A percentile compares a stretch with the other conserved stretches of the same genome.
These are phyloP conservation scores for Didymella glomerata DNA, from an alignment of 2,329 filamentous ascomycete species.

Conservation along the genomic window DNA sequence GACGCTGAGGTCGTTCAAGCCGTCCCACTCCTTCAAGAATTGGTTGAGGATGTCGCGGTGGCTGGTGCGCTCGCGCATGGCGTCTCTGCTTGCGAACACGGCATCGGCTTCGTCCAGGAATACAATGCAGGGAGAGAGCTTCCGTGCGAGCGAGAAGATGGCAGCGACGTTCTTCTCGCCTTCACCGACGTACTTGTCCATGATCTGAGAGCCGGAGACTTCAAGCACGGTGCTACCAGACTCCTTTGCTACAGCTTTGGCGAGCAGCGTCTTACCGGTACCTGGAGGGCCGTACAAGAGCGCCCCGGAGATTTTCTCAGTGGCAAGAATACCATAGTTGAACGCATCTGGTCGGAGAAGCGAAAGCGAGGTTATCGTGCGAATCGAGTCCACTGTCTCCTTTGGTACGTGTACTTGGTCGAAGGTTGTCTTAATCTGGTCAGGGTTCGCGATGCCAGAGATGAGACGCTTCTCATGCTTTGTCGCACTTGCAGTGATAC, in stretches of 20 bases:
- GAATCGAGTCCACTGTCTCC: conserved; percentile 86
- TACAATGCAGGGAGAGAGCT: conserved; percentile 88
- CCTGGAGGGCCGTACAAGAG: conserved; percentile 86
- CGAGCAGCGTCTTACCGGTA: conserved; percentile 71
- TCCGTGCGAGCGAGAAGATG: conserved; percentile 89
- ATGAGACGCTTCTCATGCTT: conserved; percentile 84
- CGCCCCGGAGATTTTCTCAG: conserved; percentile 88
- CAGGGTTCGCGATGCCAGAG: conserved; percentile 80
- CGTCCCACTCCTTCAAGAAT: conserved; percentile 96
- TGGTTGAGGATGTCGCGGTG: conserved; percentile 95
- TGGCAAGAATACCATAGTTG: conserved; percentile 89
- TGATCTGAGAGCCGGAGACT: conserved; percentile 87
- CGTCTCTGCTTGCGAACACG: conserved; percentile 80
- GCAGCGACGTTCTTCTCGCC: conserved; percentile 94
- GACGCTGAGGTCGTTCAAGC: conserved; percentile 80
- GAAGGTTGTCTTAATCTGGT: conserved; percentile 87
- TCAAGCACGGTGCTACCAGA: conserved; percentile 77
- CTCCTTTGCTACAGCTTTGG: conserved; percentile 71
- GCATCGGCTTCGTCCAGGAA: conserved; percentile 98
- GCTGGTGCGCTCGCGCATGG: conserved; percentile 69
- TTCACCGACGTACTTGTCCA: conserved; percentile 96
- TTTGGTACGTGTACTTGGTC: conserved; percentile 81
- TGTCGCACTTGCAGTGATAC: conserved; percentile 56
- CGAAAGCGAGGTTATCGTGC: conserved; percentile 87
- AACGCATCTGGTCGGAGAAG: conserved; percentile 93